Conservation (phyloP, 495 filamentous ascomycete genomes). For the Xylaria scruposa region DNA sequence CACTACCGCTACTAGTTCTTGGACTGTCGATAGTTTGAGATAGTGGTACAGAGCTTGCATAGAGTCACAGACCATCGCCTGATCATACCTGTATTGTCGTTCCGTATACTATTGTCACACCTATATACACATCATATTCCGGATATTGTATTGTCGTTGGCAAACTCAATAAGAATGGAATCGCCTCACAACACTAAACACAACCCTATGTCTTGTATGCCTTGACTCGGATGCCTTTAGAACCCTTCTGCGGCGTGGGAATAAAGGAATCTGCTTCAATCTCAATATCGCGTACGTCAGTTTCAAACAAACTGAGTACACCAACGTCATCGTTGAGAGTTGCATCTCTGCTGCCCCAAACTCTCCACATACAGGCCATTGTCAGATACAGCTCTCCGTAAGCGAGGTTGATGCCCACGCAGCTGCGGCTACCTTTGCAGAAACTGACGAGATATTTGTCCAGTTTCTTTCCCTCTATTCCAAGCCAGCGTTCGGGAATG, state of each 20-base stretch:
- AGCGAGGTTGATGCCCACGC: slow-evolving; percentile 39
- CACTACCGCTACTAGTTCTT: background rate
- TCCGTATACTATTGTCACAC: background rate
- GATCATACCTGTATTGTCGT: background rate
- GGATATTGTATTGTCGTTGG: background rate
- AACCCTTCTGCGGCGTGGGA: slow-evolving; percentile 9
- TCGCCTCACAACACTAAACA: background rate
- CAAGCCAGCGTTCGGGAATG: slow-evolving; percentile 54
- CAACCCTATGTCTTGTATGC: slow-evolving; percentile 1
- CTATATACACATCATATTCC: background rate
- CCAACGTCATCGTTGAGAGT: slow-evolving; percentile 12
- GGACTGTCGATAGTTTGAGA: background rate
- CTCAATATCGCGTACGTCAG: slow-evolving; percentile 5
- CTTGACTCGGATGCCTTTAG: slow-evolving; percentile 19
- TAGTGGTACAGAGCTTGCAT: background rate
- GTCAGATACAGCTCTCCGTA: slow-evolving; percentile 27
- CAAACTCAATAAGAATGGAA: background rate
- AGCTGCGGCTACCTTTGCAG: slow-evolving; percentile 36
- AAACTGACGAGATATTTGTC: slow-evolving; percentile 38
- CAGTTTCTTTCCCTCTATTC: slow-evolving; percentile 26
- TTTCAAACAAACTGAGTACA: slow-evolving; percentile 22
- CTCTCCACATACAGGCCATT: slow-evolving; percentile 19
- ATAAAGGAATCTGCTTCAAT: slow-evolving; percentile 20
- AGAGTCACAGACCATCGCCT: background rate
- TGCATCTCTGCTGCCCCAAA: slow-evolving; percentile 15